Evolutionary conservation across 257 asterid species (phyloP), one percentile per base, ranked within the genome.

Genomic region (Parsonsia alboflavescens): DNA sequence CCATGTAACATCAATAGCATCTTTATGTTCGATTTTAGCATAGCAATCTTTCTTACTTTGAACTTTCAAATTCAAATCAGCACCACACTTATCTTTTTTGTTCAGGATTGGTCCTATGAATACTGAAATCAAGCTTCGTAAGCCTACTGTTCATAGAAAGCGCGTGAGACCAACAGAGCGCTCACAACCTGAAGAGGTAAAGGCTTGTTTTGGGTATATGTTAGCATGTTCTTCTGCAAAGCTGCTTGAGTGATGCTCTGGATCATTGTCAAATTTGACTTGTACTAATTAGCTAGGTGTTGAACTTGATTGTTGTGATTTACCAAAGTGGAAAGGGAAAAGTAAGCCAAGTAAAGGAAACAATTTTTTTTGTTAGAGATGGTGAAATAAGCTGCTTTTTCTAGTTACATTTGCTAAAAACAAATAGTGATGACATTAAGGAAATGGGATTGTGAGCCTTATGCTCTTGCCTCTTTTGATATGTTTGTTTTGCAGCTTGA

Each of bases 21-120:
- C 41, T 36, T 41, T 76, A 50, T 24, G 41, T 56, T 73, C 56
- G 12, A 9, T 39, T 48, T 69, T 33, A 26, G 21, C 24, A 28
- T 26, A 66, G 3, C 68, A 6, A 58, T 42, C 64, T 24, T 78
- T 71, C 79, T 73, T 21, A 44, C 49, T 67, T 62, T 44, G 30
- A n/a, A 26, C 39, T 33, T 33, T 33, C 39, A 33, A 33, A 36
- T 30, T 69, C 62, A 75, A 26, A 30, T 46, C 30, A 8, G 73
- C 24, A 19, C 33, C 26, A 6, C 17, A 28, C 7, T 2, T 28
- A 6, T 48, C 7, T 15, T 63, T 63, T 26, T 59, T 36, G 0
- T 62, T 7, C 88, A 95, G 99, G 98, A 72, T 89, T 85, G 99
- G 98, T 76, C 98, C 99, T 59, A 90, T 95, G 98, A 83, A 82